Evolutionary conservation across 768 basidiomycete species (phyloP), one percentile per base, ranked within the genome.

Genomic region (Kwoniella shandongensis): DNA sequence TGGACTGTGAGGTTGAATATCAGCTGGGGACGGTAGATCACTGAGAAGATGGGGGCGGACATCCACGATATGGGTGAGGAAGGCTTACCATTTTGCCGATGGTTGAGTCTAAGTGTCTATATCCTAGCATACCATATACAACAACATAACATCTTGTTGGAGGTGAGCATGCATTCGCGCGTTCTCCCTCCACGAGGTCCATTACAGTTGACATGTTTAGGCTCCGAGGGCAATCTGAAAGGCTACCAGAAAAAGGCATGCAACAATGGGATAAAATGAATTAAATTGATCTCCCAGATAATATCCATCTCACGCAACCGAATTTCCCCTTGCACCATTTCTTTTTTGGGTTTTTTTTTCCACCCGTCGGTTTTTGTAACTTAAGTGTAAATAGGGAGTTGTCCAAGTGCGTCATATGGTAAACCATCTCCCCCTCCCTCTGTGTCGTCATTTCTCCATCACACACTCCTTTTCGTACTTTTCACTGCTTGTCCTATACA

Each of bases 1-100:
- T 96, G 20, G 79, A 62, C 79, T 79, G 38, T 32, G 27, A 3
- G 23, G 39, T 26, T 42, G 47, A 32, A 6, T 6, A 32, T 13
- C 7, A 32, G 32, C 32, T 6, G 6, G 7, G 32, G 7, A 13
- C 13, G 32, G 32, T 32, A 6, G 13, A 13, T 32, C 49, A 12
- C 51, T 23, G 44, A 29, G 44, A n/a, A 17, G 40, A 38, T n/a
- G n/a, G 10, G 36, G 36, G 10, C 36, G n/a, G 36, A n/a, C n/a
- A n/a, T n/a, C n/a, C n/a, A n/a, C n/a, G n/a, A n/a, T n/a, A n/a
- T n/a, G n/a, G n/a, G n/a, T n/a, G n/a, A n/a, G n/a, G n/a, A n/a
- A n/a, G n/a, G n/a, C n/a, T n/a, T n/a, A n/a, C n/a, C n/a, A n/a
- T n/a, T n/a, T n/a, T n/a, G n/a, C n/a, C n/a, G n/a, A n/a, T n/a